Percentiles rank a stretch among this genome's conserved stretches.
Evolutionary conservation across 257 asterid genomes (phyloP).

Genomic region (Nyctanthes arbortristis): DNA sequence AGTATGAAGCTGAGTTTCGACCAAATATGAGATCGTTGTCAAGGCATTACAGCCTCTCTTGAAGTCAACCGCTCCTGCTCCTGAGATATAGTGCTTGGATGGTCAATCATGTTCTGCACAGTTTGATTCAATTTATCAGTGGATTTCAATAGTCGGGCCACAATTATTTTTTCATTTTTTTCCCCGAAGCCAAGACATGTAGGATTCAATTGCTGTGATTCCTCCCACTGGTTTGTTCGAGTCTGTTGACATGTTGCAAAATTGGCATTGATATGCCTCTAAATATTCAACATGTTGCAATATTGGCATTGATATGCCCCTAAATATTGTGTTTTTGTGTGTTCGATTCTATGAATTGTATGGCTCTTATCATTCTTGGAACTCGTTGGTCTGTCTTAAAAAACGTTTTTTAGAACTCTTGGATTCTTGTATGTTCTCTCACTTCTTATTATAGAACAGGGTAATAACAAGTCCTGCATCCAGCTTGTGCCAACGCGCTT

Average conservation of each 20-base stretch:
- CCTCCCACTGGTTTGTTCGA: conserved; percentile 19
- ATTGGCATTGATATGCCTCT: conserved; percentile 26
- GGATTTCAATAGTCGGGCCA: not conserved
- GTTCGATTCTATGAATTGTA: not conserved
- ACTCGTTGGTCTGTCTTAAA: too few relatives aligned
- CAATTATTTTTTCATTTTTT: conserved; percentile 4
- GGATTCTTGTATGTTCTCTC: too few relatives aligned
- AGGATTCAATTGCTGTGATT: conserved; percentile 21
- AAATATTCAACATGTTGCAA: conserved; percentile 14
- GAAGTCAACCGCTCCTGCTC: conserved; percentile 58
- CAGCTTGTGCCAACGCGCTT: too few relatives aligned
- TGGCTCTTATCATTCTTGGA: not conserved
- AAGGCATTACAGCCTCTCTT: conserved; percentile 85
- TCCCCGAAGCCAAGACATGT: conserved; percentile 24
- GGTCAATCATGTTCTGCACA: conserved; percentile 34
- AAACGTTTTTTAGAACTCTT: too few relatives aligned
- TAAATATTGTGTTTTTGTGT: conserved; percentile 1
- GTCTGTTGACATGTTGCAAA: not conserved
- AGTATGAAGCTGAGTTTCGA: conserved; percentile 88
- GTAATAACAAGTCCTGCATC: too few relatives aligned
- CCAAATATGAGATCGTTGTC: conserved; percentile 92
- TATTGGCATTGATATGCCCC: conserved; percentile 25
- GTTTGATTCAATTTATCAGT: conserved; percentile 11
- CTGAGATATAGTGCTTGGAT: conserved; percentile 37
- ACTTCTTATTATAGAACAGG: too few relatives aligned